Evolutionary conservation across 2,329 filamentous ascomycete genomes (phyloP).

Genomic region (Helotiales sp.): DNA sequence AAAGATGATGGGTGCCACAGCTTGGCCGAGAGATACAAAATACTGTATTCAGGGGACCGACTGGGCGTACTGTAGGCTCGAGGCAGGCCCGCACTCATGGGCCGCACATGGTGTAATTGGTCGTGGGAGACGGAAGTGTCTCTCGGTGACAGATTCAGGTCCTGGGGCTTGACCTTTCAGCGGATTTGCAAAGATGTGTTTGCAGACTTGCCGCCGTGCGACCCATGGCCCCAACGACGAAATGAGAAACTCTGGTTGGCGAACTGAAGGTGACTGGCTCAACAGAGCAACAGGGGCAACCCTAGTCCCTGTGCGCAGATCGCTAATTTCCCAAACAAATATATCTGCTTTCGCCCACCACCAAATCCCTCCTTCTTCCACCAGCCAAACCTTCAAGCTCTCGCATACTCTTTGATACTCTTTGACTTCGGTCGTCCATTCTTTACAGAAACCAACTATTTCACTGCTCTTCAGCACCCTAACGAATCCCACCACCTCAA

Average conservation of each 20-base stretch:
- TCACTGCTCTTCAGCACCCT: slow-evolving; percentile 25
- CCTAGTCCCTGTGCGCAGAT: slow-evolving; percentile 6
- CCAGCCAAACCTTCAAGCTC: slow-evolving; percentile 26
- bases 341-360: slow-evolving; percentile 17
- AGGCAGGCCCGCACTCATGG: too few species aligned
- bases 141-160: neutral
- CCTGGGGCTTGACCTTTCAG: neutral
- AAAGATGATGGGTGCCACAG: too few species aligned
- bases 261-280: slow-evolving; percentile 4
- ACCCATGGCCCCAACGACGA: slow-evolving; percentile 5
- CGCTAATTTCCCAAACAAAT: slow-evolving; percentile 25
- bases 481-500: slow-evolving; percentile 11
- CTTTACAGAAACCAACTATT: slow-evolving; percentile 29
- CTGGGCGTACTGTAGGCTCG: too few species aligned
- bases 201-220: slow-evolving; percentile 3
- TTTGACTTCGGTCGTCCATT: slow-evolving; percentile 38
- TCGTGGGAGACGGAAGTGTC: neutral
- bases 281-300: neutral
- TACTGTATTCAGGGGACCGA: too few species aligned
- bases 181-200: slow-evolving; percentile 1
- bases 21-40: too few species aligned
- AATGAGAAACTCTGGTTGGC: neutral
- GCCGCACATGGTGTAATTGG: neutral
- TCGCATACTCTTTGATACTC: slow-evolving; percentile 15
- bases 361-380: slow-evolving; percentile 17